Evolutionary conservation across 139 green algal species (phyloP), one percentile per base, ranked within the genome.

Genomic region (Micractinium sp.): DNA sequence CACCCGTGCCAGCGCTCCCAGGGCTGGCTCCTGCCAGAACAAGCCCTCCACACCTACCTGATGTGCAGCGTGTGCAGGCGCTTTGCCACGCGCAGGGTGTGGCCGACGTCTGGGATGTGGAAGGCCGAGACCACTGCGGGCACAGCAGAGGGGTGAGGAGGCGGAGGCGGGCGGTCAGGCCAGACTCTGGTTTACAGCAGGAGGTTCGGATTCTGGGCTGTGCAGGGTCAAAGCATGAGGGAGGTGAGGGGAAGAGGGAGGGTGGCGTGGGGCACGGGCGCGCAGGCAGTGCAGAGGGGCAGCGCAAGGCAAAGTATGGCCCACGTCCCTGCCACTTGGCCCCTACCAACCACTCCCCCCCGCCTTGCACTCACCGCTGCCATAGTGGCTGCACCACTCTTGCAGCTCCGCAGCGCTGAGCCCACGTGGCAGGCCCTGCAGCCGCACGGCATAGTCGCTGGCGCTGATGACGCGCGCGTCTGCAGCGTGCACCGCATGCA

Each of bases 301-400:
- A n/a, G n/a, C n/a, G n/a, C n/a, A n/a, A n/a, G n/a, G n/a, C n/a
- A n/a, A n/a, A n/a, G n/a, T n/a, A n/a, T n/a, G n/a, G n/a, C n/a
- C n/a, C n/a, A n/a, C n/a, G n/a, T n/a, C n/a, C n/a, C n/a, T 38
- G 18, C 33, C 74, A 12, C 74, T 18, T 0, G 60, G 60, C 76
- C 38, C 38, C 1, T 36, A 82, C 22, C 76, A 19, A 16, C 76
- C 38, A 38, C 76, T 1, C 38, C 76, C 14, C 38, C 38, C 75
- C 35, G 47, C 29, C 14, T 33, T 9, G 2, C 79, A 13, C 83
- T 38, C 83, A 87, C 83, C 83, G 71, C 41, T 47, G 31, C 93
- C 93, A 69, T 95, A 95, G 69, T 95, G 93, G 33, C 85, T 73
- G 41, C 89, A 93, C 82, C 89, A 95, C 33, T 92, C 60, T 20